A percentile compares a stretch with the other conserved stretches of the same genome.
Evolutionary conservation across 768 basidiomycete species (phyloP).

Genomic region (Fistulinella prunicolor): DNA sequence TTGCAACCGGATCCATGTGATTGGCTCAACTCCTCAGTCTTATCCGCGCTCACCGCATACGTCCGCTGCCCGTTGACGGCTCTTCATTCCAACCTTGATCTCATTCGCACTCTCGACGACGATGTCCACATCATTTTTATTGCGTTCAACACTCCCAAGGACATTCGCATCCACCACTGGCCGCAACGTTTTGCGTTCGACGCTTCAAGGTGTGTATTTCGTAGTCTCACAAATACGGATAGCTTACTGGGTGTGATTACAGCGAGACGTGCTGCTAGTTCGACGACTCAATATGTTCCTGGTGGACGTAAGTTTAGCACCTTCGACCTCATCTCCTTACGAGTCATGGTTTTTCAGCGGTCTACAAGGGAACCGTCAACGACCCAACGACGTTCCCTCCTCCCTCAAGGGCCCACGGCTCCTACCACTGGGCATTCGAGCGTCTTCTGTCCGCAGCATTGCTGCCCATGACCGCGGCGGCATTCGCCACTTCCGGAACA

Average conservation of each 20-base stretch:
- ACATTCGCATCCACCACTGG: constrained; percentile 37
- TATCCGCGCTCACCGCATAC: too few relatives aligned
- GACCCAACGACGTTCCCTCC: constrained; percentile 90
- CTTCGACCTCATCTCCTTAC: neutral
- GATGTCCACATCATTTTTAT: constrained; percentile 51
- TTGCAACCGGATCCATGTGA: constrained; percentile 14
- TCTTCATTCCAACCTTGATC: neutral
- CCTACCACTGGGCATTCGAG: constrained; percentile 93
- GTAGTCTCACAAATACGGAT: neutral
- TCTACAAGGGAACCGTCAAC: constrained; percentile 90
- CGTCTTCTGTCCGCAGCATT: constrained; percentile 84
- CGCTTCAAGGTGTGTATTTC: constrained; percentile 38
- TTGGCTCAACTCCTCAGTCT: constrained; percentile 16
- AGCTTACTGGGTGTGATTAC: neutral
- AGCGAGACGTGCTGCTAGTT: constrained; percentile 42
- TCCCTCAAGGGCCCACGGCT: constrained; percentile 78
- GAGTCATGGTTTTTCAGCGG: constrained; percentile 44
- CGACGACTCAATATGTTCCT: constrained; percentile 50
- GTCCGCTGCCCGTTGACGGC: neutral
- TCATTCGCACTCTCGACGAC: constrained; percentile 9
- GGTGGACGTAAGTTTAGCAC: constrained; percentile 59
- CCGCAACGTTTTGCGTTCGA: constrained; percentile 39
- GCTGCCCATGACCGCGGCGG: constrained; percentile 84
- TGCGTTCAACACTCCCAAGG: constrained; percentile 48
- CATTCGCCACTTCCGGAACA: constrained; percentile 74